Percentiles rank a stretch among this genome's conserved stretches.
Conservation (phyloP, 768 basidiomycete genomes). For the Rhodosporidiobolus odoratus region DNA sequence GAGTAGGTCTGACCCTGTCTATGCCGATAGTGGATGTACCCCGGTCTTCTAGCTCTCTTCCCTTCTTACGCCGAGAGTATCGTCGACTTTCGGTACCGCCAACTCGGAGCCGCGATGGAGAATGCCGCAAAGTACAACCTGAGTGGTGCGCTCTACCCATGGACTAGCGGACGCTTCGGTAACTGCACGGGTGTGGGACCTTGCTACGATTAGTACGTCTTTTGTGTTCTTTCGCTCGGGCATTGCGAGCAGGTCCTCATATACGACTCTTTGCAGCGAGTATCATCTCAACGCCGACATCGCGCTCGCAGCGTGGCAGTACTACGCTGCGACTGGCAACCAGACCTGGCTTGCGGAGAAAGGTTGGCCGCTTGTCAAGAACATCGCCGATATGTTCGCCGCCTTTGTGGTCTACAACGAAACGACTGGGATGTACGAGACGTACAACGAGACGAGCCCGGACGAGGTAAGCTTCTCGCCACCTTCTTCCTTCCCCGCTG, state of each 20-base stretch:
- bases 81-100: conserved; percentile 31
- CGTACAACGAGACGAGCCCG: conserved; percentile 23
- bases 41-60: conserved; percentile 6
- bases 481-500: background rate
- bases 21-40: conserved; percentile 17
- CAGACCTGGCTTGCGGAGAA: conserved; percentile 29
- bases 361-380: conserved; percentile 30
- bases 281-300: conserved; percentile 36
- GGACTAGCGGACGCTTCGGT: conserved; percentile 26
- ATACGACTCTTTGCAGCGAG: background rate
- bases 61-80: conserved; percentile 23
- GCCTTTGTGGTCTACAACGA: conserved; percentile 21
- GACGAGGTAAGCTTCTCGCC: conserved; percentile 13
- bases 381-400: conserved; percentile 28
- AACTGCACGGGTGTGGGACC: conserved; percentile 18
- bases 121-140: conserved; percentile 20
- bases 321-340: conserved; percentile 25
- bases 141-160: conserved; percentile 26
- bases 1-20: background rate
- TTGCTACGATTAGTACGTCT: background rate
- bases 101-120: conserved; percentile 30
- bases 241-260: background rate
- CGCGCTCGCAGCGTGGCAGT: conserved; percentile 19
- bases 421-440: conserved; percentile 18
- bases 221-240: background rate